Evolutionary conservation across 768 basidiomycete genomes (phyloP).

Genomic region (Suillus tomentosus): DNA sequence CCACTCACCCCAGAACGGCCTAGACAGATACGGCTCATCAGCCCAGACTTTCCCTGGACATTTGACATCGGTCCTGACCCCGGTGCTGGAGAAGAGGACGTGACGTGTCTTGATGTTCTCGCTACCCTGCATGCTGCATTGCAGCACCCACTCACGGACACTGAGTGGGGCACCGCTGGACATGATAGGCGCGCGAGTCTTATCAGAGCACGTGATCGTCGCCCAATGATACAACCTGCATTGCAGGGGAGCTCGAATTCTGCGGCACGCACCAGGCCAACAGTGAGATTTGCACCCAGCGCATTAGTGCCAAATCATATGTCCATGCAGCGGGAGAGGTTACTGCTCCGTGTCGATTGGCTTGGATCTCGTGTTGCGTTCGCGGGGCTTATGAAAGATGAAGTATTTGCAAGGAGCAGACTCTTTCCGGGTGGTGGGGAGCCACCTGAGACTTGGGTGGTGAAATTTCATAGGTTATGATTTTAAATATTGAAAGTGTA

Average conservation of each 20-base stretch:
- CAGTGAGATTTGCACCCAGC: background rate
- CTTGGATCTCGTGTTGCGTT: constrained; percentile 11
- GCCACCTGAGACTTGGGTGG: constrained; percentile 14
- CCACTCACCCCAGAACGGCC: constrained; percentile 4
- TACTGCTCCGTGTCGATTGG: constrained; percentile 14
- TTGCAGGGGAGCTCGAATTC: background rate
- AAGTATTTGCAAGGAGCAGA: constrained; percentile 12
- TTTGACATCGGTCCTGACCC: constrained; percentile 6
- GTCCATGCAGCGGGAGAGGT: background rate
- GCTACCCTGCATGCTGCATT: constrained; percentile 7
- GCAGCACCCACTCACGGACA: constrained; percentile 10
- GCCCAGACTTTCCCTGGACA: constrained; percentile 14
- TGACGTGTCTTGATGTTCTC: constrained; percentile 13
- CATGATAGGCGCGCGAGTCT: constrained; percentile 1
- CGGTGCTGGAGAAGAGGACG: background rate
- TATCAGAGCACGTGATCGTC: constrained; percentile 8
- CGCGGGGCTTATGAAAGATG: constrained; percentile 11
- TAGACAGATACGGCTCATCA: constrained; percentile 10
- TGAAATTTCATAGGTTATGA: constrained; percentile 7
- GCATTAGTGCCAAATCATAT: background rate
- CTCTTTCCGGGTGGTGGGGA: constrained; percentile 11
- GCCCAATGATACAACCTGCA: background rate
- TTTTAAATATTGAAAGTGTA: background rate
- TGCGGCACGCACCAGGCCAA: background rate
- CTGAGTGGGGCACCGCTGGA: constrained; percentile 12